These are phyloP conservation scores for Fusarium sp. DNA, from an alignment of 2,329 filamentous ascomycete genomes.

Conservation along the genomic window DNA sequence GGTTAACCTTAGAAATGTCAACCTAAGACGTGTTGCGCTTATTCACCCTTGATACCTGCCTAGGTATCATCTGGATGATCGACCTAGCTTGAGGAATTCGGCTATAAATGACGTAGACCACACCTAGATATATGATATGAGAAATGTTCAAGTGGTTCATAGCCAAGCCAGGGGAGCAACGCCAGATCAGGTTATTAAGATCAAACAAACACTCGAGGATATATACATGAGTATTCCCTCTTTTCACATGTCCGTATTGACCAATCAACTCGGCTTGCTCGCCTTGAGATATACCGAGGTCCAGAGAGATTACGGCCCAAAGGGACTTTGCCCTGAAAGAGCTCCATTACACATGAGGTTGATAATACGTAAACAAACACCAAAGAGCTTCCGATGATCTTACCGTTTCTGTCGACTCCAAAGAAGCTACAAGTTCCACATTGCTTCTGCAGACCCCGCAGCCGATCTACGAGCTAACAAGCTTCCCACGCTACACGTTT, in stretches of 20 bases:
- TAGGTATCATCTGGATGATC: not conserved
- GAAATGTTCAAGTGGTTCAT: not conserved
- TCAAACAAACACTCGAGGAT: not conserved
- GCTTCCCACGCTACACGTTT: slow-evolving; percentile 7
- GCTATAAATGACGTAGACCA: not conserved
- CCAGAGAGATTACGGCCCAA: not conserved
- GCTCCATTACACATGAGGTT: slow-evolving; percentile 7
- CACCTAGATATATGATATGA: not conserved
- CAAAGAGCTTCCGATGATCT: slow-evolving; percentile 13
- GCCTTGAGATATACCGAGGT: slow-evolving; percentile 9
- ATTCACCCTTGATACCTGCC: not conserved
- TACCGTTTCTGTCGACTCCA: slow-evolving; percentile 14
- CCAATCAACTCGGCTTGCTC: not conserved
- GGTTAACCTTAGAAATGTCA: not conserved
- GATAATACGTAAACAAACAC: slow-evolving; percentile 8
- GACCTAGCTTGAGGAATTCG: not conserved
- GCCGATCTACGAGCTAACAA: slow-evolving; percentile 24
- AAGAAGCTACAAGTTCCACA: slow-evolving; percentile 20
- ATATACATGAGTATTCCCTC: not conserved
- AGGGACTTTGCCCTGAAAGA: slow-evolving; percentile 8
- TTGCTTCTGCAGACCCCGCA: slow-evolving; percentile 27
- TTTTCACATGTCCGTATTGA: not conserved
- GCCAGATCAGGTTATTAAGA: not conserved
- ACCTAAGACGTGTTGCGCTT: not conserved
- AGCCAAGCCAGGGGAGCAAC: not conserved